Base-by-base conservation (phyloP, 805 yeast species). In the Candida peoriensis region DNA sequence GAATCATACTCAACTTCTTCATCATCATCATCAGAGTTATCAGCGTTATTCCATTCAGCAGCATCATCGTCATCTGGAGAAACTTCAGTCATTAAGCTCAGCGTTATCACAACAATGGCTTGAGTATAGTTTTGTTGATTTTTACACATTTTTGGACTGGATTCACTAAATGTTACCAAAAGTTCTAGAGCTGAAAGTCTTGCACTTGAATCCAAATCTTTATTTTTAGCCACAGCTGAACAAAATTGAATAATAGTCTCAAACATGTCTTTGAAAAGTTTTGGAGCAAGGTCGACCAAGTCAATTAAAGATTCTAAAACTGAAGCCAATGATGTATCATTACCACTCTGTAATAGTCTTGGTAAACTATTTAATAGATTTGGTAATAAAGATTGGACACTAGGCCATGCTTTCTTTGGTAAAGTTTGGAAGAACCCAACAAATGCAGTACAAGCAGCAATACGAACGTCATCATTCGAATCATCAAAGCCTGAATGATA, bases 71-170 rank as follows among this genome's bases (percentile, higher is more conserved):
- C 93, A 53, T 83, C 94, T 24, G 73, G 64, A 40, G 95, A 89
- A 37, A 93, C 90, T 57, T 90, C 97, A 10, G 97, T 88, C 76
- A 90, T 80, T 81, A 93, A 72, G 26, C 79, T 68, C 42, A 93
- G 68, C 20, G 90, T 82, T 41, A 77, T 74, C 34, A 81, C 63
- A 22, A 93, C 84, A 57, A 90, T 70, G 12, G 79, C 66, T 32
- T 75, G 70, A 1, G 90, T 76, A 59, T 88, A 93, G 7, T 73
- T 63, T 6, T 81, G 70, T 47, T 85, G 85, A 21, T 77, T 63
- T 55, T 84, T 84, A 66, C 97, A 90, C 98, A 93, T 93, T 33
- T 78, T 79, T 24, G 98, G 97, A 8, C 96, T 83, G 18, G 84
- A 82, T 57, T 93, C 98, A 40, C 93, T 77, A 55, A 93, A 93